Base-by-base conservation (phyloP, 2,329 filamentous ascomycete species). In the Coniochaeta ligniaria region DNA sequence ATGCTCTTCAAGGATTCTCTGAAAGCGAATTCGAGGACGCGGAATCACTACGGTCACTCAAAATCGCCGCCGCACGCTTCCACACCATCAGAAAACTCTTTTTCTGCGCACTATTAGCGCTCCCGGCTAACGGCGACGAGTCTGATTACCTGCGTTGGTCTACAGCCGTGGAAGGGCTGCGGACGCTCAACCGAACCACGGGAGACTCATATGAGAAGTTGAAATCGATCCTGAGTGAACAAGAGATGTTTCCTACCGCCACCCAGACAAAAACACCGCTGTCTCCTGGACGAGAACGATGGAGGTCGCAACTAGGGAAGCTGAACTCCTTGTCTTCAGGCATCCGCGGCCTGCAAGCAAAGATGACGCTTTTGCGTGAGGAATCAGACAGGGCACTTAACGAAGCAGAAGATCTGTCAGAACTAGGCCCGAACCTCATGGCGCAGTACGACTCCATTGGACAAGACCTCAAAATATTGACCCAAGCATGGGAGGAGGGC, bases 371-470 rank as follows among this genome's bases (percentile, higher is more conserved):
- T 8, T 77, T 98, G 60, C 87, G 92, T 57, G 95, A 99, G 72
- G 92, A 97, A 73, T 96, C 92, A 0, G 91, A 91, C 69, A 85
- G 85, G 62, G 86, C 86, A 50, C 75, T 96, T 31, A 90, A 96
- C 68, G 86, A 89, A 66, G 86, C 90, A 41, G 80, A 82, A 61
- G 85, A 88, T 66, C 85, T 91, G 20, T 85, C 86, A 4, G 90
- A 96, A 65, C 82, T 96, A 17, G 91, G 90, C 0, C 83, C 88
- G 0, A 87, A 86, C 63, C 81, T 98, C 43, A 88, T 96, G 81
- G 77, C 87, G 24, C 95, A 98, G 69, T 99, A 98, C 73, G 95
- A 99, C 60, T 94, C 92, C 5, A 96, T 99, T 64, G 95, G 95
- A 2, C 81, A 87, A 28, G 95, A 99, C 69, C 81, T 99, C 52